These are phyloP conservation scores for Xylaria sp. DNA, from an alignment of 2,329 filamentous ascomycete species.

Conservation along the genomic window DNA sequence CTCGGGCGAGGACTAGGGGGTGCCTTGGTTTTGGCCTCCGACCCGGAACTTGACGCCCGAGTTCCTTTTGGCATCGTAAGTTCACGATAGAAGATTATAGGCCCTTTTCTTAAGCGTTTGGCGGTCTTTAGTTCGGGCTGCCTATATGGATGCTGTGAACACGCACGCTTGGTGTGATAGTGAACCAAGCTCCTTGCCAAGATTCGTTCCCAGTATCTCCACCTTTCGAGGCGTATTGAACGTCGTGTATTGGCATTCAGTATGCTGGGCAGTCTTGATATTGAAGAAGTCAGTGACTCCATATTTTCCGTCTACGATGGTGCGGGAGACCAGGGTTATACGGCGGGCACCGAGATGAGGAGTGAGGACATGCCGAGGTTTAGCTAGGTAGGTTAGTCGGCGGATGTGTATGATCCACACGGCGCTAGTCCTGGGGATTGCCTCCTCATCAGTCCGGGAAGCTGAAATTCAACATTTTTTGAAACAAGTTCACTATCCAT, in stretches of 20 bases:
- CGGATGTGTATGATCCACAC: slow-evolving; percentile 19
- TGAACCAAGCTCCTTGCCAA: background rate
- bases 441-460: background rate
- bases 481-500: background rate
- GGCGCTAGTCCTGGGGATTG: slow-evolving; percentile 12
- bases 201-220: background rate
- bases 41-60: slow-evolving; percentile 18
- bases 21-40: slow-evolving; percentile 20
- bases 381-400: background rate
- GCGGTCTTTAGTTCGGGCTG: background rate
- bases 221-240: background rate
- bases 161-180: slow-evolving; percentile 6
- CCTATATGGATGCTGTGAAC: background rate
- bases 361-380: slow-evolving; percentile 34
- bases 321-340: slow-evolving; percentile 13
- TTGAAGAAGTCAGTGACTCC: slow-evolving; percentile 17
- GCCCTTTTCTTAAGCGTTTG: background rate
- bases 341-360: background rate
- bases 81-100: background rate
- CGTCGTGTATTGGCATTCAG: background rate
- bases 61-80: slow-evolving; percentile 19
- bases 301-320: slow-evolving; percentile 21
- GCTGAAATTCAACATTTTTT: background rate
- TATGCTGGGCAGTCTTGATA: background rate
- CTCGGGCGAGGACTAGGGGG: slow-evolving; percentile 53